Evolutionary conservation across 2,329 filamentous ascomycete species (phyloP), one percentile per base, ranked within the genome.

Genomic region (Talaromyces amestolkiae): DNA sequence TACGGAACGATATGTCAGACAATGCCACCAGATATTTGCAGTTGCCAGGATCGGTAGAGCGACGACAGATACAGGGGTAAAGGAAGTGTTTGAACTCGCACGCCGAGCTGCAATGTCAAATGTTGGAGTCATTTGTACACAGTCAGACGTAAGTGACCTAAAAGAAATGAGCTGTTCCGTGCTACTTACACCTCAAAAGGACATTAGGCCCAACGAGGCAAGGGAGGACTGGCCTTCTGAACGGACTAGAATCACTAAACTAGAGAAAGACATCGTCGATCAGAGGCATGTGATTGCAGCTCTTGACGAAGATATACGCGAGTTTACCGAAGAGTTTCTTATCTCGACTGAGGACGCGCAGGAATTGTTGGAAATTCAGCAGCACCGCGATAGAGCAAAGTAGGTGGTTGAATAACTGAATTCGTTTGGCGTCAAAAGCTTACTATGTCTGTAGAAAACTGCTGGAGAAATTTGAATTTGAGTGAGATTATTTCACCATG

Each of bases 1-100:
- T 33, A 54, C 60, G 15, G 60, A 62, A 62, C 47, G 60, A 11
- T 62, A 62, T 41, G 35, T 62, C 60, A 62, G 60, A 39, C 47
- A 62, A 54, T 62, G 60, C 47, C 10, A 62, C 47, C 60, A 54
- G 33, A 41, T 62, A 62, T 62, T 62, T 47, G 60, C 45, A 41
- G 35, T 62, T 62, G 22, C 60, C 19, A 43, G 33, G 22, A 62
- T 62, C 22, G 60, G 60, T 41, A 62, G 60, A 62, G 60, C 60
- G 35, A 53, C 45, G 17, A 53, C 60, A 41, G 45, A 62, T 19
- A 47, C 45, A 62, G 60, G 60, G n/a, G 60, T 62, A 33, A 39
- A 54, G 10, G 60, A 62, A 11, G 60, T 62, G 35, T 62, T 62
- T 62, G 45, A 62, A 54, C 47, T 62, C 11, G 60, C 60, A 39